These are phyloP conservation scores for Spathaspora sp. DNA, from an alignment of 805 yeast species.

Conservation along the genomic window DNA sequence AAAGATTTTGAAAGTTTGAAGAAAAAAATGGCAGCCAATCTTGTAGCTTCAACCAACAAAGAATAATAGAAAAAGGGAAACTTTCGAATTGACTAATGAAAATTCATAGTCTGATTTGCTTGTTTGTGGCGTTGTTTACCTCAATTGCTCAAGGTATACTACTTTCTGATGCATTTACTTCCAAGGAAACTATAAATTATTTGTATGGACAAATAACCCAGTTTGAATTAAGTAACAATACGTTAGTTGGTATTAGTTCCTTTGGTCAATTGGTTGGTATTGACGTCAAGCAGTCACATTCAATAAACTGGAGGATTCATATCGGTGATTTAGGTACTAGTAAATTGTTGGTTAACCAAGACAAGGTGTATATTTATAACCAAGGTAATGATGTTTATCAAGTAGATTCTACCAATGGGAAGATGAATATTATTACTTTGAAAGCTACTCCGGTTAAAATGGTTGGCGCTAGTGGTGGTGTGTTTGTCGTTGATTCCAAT, in stretches of 20 bases:
- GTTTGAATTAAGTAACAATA: constrained; percentile 1
- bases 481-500: constrained; percentile 2
- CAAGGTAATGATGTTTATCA: background rate
- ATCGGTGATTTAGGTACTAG: background rate
- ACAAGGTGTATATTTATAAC: constrained; percentile 1
- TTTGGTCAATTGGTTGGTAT: constrained; percentile 8
- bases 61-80: background rate
- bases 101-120: background rate
- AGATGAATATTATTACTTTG: constrained; percentile 1
- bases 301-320: constrained; percentile 8
- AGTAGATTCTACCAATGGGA: constrained; percentile 4
- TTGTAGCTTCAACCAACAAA: background rate
- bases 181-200: constrained; percentile 6
- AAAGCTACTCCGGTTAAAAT: background rate
- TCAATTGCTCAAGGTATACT: constrained; percentile 3
- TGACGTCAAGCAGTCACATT: constrained; percentile 3
- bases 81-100: background rate
- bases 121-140: background rate
- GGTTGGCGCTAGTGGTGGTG: background rate
- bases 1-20: background rate
- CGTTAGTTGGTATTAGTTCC: constrained; percentile 1
- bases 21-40: background rate
- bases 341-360: background rate
- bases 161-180: constrained; percentile 8
- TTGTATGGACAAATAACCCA: constrained; percentile 2